Evolutionary conservation across 2,329 filamentous ascomycete genomes (phyloP).

Genomic region (Aspergillus fijiensis): DNA sequence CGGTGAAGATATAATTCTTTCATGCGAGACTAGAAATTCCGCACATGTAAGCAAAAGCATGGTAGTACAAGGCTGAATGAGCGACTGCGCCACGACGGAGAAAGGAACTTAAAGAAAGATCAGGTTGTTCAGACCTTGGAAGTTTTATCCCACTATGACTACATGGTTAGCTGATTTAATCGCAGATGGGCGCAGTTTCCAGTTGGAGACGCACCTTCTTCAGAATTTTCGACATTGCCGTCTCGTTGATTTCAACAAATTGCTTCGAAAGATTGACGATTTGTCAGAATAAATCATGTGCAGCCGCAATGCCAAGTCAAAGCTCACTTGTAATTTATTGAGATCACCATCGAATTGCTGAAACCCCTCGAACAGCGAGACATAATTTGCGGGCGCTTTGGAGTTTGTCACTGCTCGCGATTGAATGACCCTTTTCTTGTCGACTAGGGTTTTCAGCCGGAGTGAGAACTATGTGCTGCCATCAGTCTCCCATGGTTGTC

Average conservation of each 20-base stretch:
- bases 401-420: slow-evolving; percentile 73
- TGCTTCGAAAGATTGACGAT: slow-evolving; percentile 56
- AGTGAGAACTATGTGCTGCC: slow-evolving; percentile 71
- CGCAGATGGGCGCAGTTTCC: slow-evolving; percentile 5
- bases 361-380: slow-evolving; percentile 92
- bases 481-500: neutral
- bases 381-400: slow-evolving; percentile 87
- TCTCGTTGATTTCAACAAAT: slow-evolving; percentile 97
- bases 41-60: slow-evolving; percentile 32
- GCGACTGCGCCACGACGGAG: neutral
- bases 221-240: slow-evolving; percentile 95
- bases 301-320: neutral
- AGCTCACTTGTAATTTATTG: slow-evolving; percentile 76
- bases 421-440: slow-evolving; percentile 92
- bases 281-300: slow-evolving; percentile 10
- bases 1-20: slow-evolving; percentile 96
- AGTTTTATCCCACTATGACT: slow-evolving; percentile 85
- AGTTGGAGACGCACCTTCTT: slow-evolving; percentile 68
- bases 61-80: neutral
- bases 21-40: slow-evolving; percentile 69
- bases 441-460: slow-evolving; percentile 83
- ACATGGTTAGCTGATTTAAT: slow-evolving; percentile 21
- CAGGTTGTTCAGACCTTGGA: slow-evolving; percentile 65
- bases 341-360: slow-evolving; percentile 95
- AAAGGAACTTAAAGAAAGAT: neutral